Percentiles rank a stretch among this genome's conserved stretches.
Evolutionary conservation across 164 flowering plant genomes (phyloP).

Genomic region (Piper betle): DNA sequence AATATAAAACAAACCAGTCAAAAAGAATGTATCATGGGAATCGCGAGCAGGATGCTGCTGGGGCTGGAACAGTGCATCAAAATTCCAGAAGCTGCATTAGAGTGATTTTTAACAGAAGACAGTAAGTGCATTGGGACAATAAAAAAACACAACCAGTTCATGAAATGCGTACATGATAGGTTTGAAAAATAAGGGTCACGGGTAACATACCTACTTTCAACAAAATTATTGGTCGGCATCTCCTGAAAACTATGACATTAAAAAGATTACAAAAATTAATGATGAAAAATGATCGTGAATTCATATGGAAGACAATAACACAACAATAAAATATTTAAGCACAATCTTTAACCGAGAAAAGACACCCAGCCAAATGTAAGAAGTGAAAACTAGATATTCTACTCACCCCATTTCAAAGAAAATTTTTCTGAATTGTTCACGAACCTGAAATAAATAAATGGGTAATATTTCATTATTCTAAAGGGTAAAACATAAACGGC

Average conservation of each 20-base stretch:
- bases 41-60: constrained; percentile 99
- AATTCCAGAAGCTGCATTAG: constrained; percentile 80
- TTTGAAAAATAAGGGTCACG: neutral
- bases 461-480: neutral
- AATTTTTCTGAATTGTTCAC: constrained; percentile 54
- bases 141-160: neutral
- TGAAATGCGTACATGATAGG: too few relatives aligned
- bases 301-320: too few relatives aligned
- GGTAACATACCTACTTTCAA: constrained; percentile 67
- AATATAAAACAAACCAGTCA: constrained; percentile 33
- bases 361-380: too few relatives aligned
- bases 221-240: constrained; percentile 93
- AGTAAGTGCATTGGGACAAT: neutral
- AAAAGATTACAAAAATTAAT: neutral
- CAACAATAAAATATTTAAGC: neutral
- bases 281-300: neutral
- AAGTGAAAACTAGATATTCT: neutral
- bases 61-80: constrained; percentile 92
- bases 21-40: constrained; percentile 94
- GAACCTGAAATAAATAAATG: constrained; percentile 39
- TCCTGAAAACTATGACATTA: constrained; percentile 71
- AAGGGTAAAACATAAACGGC: neutral
- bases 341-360: neutral
- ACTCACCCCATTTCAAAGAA: constrained; percentile 83
- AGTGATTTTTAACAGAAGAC: neutral